phyloP scores from a whole-genome alignment of 2,329 filamentous ascomycete species.

The Alternaria solani region DNA sequence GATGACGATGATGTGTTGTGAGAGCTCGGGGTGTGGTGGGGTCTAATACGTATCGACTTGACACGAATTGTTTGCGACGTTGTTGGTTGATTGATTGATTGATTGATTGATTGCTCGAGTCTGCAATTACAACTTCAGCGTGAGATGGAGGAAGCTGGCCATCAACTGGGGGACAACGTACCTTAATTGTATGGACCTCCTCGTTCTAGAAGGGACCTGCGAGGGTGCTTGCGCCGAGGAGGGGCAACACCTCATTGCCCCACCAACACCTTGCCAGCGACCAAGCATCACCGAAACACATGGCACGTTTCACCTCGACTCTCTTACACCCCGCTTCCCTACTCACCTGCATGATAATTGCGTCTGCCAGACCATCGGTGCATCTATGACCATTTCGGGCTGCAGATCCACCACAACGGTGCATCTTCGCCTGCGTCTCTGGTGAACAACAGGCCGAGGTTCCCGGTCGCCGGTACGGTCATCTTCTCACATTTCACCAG shows the following conservation, averaged over 20 bases:
- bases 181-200: conserved; percentile 8
- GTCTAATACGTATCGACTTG: not conserved
- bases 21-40: conserved; percentile 14
- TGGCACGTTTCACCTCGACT: conserved; percentile 29
- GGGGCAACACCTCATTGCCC: conserved; percentile 29
- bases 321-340: conserved; percentile 18
- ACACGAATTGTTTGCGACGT: not conserved
- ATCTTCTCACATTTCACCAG: too few species aligned
- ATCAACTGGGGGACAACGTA: conserved; percentile 8
- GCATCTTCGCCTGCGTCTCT: conserved; percentile 16
- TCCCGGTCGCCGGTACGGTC: not conserved
- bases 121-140: not conserved
- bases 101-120: conserved; percentile 6
- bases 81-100: not conserved
- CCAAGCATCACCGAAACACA: conserved; percentile 22
- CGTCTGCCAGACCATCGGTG: conserved; percentile 4
- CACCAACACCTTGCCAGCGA: conserved; percentile 25
- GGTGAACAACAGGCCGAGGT: conserved; percentile 8
- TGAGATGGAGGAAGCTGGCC: not conserved
- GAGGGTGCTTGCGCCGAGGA: conserved; percentile 28
- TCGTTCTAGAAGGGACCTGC: conserved; percentile 22
- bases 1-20: conserved; percentile 22
- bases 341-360: conserved; percentile 5
- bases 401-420: conserved; percentile 5
- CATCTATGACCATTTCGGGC: conserved; percentile 1